phyloP scores from a whole-genome alignment of 331 rosid genomes.

The Arachis monticola region DNA sequence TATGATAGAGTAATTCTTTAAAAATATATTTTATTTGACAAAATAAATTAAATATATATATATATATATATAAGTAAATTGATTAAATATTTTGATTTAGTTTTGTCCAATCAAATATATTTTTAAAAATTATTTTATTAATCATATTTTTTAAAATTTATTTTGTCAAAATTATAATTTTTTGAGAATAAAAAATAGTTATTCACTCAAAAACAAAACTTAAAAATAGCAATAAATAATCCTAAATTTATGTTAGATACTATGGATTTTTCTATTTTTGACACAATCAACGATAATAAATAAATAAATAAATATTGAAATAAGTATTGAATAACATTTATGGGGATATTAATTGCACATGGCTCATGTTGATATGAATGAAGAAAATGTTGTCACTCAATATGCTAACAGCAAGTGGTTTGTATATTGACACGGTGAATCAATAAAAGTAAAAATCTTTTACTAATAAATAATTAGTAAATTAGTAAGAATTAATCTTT shows the following conservation, averaged over 20 bases:
- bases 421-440: background rate
- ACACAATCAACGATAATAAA: conserved; percentile 19
- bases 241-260: no score
- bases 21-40: no score
- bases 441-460: background rate
- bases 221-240: no score
- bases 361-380: background rate
- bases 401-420: background rate
- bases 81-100: no score
- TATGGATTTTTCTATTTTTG: background rate
- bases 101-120: no score
- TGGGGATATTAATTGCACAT: background rate
- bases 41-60: no score
- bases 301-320: background rate
- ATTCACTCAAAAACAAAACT: background rate
- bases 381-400: background rate
- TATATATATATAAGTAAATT: no score
- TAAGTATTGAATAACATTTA: background rate
- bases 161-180: no score
- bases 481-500: no score
- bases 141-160: no score
- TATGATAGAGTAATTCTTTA: no score
- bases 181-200: background rate
- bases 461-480: background rate
- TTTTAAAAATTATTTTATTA: no score